A percentile compares a stretch with the other conserved stretches of the same genome.
phyloP scores from a whole-genome alignment of 352 stramenopile genomes.

The Phytopythium oedochilum region DNA sequence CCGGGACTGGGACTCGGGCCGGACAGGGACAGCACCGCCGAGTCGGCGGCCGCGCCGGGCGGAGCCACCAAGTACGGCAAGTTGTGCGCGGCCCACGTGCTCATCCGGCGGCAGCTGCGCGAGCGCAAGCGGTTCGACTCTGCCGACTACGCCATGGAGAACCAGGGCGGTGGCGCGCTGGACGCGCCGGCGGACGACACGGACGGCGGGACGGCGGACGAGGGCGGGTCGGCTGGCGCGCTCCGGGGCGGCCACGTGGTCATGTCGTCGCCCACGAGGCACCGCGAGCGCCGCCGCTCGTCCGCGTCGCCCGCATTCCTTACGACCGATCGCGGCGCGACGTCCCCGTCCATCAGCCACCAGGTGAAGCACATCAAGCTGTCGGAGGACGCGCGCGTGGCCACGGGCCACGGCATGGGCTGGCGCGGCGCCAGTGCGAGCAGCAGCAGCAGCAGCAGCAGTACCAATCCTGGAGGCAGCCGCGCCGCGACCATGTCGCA shows the following conservation, averaged over 20 bases:
- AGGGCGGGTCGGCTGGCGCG: slow-evolving; percentile 10
- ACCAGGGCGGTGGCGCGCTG: slow-evolving; percentile 20
- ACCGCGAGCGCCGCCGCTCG: not conserved
- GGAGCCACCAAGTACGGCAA: slow-evolving; percentile 50
- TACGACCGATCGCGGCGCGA: not conserved
- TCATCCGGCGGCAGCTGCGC: slow-evolving; percentile 75
- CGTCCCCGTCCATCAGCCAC: slow-evolving; percentile 35
- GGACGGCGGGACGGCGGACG: slow-evolving; percentile 10
- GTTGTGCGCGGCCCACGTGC: slow-evolving; percentile 58
- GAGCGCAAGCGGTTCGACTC: slow-evolving; percentile 84
- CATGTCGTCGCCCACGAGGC: slow-evolving; percentile 12
- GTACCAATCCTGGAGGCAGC: not conserved
- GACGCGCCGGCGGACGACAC: slow-evolving; percentile 8
- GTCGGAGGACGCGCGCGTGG: slow-evolving; percentile 30
- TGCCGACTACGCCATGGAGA: slow-evolving; percentile 71
- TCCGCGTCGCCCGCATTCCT: not conserved
- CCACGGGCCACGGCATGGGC: slow-evolving; percentile 10
- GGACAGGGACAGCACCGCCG: no score
- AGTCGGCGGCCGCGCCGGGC: not conserved
- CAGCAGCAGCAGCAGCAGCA: not conserved
- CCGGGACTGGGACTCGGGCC: no score
- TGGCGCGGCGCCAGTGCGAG: slow-evolving; percentile 4
- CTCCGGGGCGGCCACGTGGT: slow-evolving; percentile 15
- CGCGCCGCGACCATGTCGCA: slow-evolving; percentile 2
- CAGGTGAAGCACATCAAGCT: slow-evolving; percentile 81